A percentile compares a stretch with the other conserved stretches of the same genome.
Evolutionary conservation across 805 yeast species (phyloP).

Genomic region (Tetrapisispora taiwanensis): DNA sequence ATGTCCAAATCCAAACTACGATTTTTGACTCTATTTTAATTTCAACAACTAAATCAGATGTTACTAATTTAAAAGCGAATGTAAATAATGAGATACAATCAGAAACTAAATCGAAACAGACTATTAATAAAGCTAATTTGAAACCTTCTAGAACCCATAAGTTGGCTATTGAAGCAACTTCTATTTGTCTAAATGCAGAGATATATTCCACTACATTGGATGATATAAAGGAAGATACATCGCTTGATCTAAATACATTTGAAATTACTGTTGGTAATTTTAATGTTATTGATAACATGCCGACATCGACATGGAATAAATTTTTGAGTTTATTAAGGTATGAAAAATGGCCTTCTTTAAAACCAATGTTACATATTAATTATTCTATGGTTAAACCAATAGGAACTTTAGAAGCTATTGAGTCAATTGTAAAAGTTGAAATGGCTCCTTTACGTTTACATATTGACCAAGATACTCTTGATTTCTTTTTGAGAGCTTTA

Average conservation of each 20-base stretch:
- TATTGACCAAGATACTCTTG: constrained; percentile 89
- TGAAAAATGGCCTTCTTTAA: constrained; percentile 52
- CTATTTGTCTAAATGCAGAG: constrained; percentile 12
- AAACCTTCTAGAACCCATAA: constrained; percentile 57
- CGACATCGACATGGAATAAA: constrained; percentile 86
- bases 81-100: constrained; percentile 46
- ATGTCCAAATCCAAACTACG: constrained; percentile 10
- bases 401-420: constrained; percentile 54
- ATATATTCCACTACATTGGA: background rate
- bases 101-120: constrained; percentile 16
- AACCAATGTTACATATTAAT: constrained; percentile 43
- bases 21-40: constrained; percentile 70
- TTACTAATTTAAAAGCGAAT: constrained; percentile 37
- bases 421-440: constrained; percentile 41
- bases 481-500: constrained; percentile 68
- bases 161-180: constrained; percentile 43
- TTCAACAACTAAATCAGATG: constrained; percentile 41
- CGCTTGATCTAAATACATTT: constrained; percentile 22
- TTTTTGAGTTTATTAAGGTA: constrained; percentile 60
- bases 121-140: constrained; percentile 42
- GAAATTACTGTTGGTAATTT: constrained; percentile 43
- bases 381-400: constrained; percentile 59
- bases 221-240: background rate
- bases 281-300: constrained; percentile 64
- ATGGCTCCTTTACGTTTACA: constrained; percentile 71